Evolutionary conservation across 495 filamentous ascomycete species (phyloP).

Genomic region (Penicillium odoratum): DNA sequence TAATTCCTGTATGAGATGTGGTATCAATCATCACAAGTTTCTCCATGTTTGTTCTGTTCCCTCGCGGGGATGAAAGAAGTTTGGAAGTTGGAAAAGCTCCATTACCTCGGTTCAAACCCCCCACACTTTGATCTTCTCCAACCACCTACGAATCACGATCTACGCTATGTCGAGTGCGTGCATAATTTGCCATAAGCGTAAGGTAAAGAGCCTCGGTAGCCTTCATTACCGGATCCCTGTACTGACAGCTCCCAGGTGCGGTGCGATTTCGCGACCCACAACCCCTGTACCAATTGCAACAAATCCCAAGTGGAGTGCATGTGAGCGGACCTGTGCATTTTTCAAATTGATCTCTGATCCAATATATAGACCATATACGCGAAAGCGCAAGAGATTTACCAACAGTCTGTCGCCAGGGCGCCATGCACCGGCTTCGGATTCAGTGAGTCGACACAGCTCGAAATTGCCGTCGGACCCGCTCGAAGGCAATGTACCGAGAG

Average conservation of each 20-base stretch:
- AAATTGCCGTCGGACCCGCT: constrained; percentile 21
- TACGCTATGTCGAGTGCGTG: constrained; percentile 29
- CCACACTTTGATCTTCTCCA: constrained; percentile 19
- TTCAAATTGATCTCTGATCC: background rate
- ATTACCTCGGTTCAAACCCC: constrained; percentile 11
- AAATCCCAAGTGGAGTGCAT: constrained; percentile 31
- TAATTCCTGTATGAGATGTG: constrained; percentile 36
- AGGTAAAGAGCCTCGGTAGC: constrained; percentile 14
- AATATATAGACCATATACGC: constrained; percentile 24
- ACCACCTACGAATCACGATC: constrained; percentile 11
- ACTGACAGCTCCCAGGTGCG: constrained; percentile 23
- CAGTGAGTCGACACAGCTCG: constrained; percentile 23
- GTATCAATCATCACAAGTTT: constrained; percentile 13
- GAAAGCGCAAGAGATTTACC: constrained; percentile 32
- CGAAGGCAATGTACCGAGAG: constrained; percentile 5
- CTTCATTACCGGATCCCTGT: background rate
- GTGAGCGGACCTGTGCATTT: constrained; percentile 12
- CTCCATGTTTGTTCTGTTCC: background rate
- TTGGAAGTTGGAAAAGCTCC: background rate
- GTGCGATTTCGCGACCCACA: constrained; percentile 30
- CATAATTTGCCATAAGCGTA: constrained; percentile 34
- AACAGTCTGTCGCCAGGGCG: constrained; percentile 31
- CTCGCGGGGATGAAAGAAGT: constrained; percentile 1
- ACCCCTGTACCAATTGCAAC: constrained; percentile 32
- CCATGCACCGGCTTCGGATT: constrained; percentile 14